A percentile compares a stretch with the other conserved stretches of the same genome.
These are phyloP conservation scores for Erythrobasidium hasegawianum DNA, from an alignment of 1,284 basidiomycete species.

Conservation along the genomic window DNA sequence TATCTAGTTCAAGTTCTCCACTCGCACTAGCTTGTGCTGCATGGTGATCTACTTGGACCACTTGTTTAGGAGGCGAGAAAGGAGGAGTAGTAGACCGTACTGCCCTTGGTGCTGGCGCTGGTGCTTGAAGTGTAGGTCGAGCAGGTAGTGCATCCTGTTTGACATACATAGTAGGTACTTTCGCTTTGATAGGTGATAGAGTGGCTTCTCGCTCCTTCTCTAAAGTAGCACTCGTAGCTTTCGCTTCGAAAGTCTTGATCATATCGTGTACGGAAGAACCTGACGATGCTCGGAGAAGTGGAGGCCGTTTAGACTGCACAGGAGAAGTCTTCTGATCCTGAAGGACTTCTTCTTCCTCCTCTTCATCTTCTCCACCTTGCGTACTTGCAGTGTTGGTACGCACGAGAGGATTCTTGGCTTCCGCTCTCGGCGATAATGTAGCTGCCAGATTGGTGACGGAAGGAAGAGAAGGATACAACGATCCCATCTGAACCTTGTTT, in stretches of 20 bases:
- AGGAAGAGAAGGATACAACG: constrained; percentile 21
- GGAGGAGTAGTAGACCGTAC: constrained; percentile 27
- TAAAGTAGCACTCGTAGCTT: background rate
- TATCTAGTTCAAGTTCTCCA: constrained; percentile 11
- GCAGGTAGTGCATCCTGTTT: background rate
- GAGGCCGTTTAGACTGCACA: background rate
- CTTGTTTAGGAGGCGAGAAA: constrained; percentile 23
- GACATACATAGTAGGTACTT: background rate
- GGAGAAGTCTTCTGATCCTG: background rate
- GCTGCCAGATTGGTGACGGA: constrained; percentile 14
- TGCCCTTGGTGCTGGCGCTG: background rate
- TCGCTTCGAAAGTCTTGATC: constrained; percentile 18
- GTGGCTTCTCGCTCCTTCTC: constrained; percentile 8
- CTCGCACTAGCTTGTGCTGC: too few relatives aligned
- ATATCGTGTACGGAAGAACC: constrained; percentile 23
- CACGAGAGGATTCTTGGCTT: background rate
- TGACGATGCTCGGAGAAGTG: background rate
- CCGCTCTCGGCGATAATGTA: background rate
- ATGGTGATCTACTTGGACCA: too few relatives aligned
- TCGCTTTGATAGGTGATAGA: constrained; percentile 12
- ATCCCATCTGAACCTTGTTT: background rate
- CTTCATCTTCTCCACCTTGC: constrained; percentile 17
- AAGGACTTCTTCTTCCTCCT: constrained; percentile 9
- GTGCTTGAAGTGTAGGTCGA: background rate
- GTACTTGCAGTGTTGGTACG: background rate